Base-by-base conservation (phyloP, 805 yeast species). In the Lachancea cidri region DNA sequence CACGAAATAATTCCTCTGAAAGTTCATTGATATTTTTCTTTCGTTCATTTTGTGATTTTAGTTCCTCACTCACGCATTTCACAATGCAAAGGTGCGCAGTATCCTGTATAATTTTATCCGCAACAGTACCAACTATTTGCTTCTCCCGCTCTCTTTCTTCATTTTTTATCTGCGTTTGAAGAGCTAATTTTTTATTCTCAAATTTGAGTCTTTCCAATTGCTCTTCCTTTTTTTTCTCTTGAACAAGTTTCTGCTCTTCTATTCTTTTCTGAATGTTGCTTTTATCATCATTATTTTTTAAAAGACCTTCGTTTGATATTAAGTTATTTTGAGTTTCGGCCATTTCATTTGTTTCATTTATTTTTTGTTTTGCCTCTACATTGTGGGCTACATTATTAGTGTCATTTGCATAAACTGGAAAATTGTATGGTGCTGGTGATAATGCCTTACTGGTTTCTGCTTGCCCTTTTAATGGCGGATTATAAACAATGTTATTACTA, bases 1-100 rank as follows among this genome's bases (percentile, higher is more conserved):
- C 85, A 14, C 59, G 53, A 46, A 66, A 82, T 1, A 85, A 55
- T 31, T 79, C 84, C 1, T 58, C 52, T 1, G 80, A 54, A n/a
- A 81, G 60, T 0, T 60, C 43, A 0, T 67, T 55, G 2, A 78
- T 56, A 1, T 68, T 39, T 6, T 44, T 22, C 14, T 27, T 42
- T 17, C 59, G 46, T 44, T 57, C 65, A 34, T 45, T 48, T 38
- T 42, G 38, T 9, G 51, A 38, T 31, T 25, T 44, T 17, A 48
- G 18, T 2, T 44, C 42, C 17, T 45, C 40, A 20, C 45, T 17
- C 5, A 27, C 33, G n/a, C 29, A 24, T 14, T 17, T 17, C 5
- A 11, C 22, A 8, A 39, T 20, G 15, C 25, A 33, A 15, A 45
- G 35, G n/a, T 47, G 35, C 6, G 39, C 45, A 2, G 49, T 37